phyloP scores from a whole-genome alignment of 2,329 filamentous ascomycete species.

The Arthrobotrys megalospora region DNA sequence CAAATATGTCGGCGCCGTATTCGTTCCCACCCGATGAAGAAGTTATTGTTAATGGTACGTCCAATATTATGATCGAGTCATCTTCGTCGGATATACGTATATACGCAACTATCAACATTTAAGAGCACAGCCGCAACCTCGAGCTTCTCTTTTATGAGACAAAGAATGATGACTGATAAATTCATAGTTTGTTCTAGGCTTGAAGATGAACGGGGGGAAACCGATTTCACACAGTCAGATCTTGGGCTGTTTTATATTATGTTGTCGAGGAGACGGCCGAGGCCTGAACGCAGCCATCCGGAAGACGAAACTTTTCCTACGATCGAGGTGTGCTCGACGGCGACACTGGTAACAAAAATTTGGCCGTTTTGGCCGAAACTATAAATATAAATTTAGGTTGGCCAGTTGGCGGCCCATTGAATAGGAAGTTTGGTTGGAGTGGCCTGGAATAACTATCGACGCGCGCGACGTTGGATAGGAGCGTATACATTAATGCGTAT shows the following conservation, averaged over 20 bases:
- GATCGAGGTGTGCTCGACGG: slow-evolving; percentile 26
- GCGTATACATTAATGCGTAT: too few relatives aligned
- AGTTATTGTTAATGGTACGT: slow-evolving; percentile 31
- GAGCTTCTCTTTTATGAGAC: too few relatives aligned
- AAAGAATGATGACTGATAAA: not conserved
- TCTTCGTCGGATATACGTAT: too few relatives aligned
- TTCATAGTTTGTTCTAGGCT: not conserved
- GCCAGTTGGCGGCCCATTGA: too few relatives aligned
- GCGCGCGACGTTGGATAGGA: too few relatives aligned
- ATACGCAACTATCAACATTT: too few relatives aligned
- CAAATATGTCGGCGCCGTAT: slow-evolving; percentile 3
- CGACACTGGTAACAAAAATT: slow-evolving; percentile 25
- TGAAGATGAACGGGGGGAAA: not conserved
- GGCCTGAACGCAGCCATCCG: not conserved
- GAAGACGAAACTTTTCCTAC: not conserved
- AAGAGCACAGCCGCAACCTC: too few relatives aligned
- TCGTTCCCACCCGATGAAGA: not conserved
- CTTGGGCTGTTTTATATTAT: not conserved
- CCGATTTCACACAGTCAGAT: not conserved
- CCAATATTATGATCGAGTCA: too few relatives aligned
- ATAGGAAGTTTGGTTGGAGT: not conserved
- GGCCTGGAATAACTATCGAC: too few relatives aligned
- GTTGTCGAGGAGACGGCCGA: slow-evolving; percentile 16
- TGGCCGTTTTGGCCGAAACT: slow-evolving; percentile 17
- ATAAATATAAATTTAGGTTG: not conserved